These are phyloP conservation scores for Septoria linicola DNA, from an alignment of 2,329 filamentous ascomycete species.

Conservation along the genomic window DNA sequence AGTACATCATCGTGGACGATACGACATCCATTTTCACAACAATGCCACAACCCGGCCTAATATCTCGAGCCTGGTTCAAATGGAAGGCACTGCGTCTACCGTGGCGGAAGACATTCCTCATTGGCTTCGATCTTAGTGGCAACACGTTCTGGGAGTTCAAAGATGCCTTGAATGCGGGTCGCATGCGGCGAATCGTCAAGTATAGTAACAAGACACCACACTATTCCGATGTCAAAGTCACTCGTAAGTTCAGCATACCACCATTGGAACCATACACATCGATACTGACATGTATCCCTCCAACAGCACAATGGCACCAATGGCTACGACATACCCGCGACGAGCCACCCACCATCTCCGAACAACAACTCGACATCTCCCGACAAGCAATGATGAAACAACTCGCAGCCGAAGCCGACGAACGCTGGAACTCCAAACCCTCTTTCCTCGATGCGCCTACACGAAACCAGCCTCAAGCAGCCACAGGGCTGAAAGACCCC, in stretches of 20 bases:
- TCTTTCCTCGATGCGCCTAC: slow-evolving; percentile 59
- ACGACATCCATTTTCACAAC: slow-evolving; percentile 19
- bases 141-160: slow-evolving; percentile 69
- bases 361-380: slow-evolving; percentile 58
- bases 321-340: slow-evolving; percentile 64
- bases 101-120: slow-evolving; percentile 61
- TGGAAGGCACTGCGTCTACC: slow-evolving; percentile 64
- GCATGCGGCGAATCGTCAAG: slow-evolving; percentile 60
- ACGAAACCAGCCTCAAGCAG: slow-evolving; percentile 49
- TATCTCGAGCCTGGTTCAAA: slow-evolving; percentile 56
- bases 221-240: slow-evolving; percentile 60
- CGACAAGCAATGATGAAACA: slow-evolving; percentile 60
- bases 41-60: slow-evolving; percentile 42
- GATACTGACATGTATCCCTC: not conserved
- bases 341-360: slow-evolving; percentile 56
- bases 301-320: slow-evolving; percentile 64
- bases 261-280: not conserved
- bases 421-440: slow-evolving; percentile 60
- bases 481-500: slow-evolving; percentile 46
- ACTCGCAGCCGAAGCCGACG: slow-evolving; percentile 60
- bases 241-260: slow-evolving; percentile 45
- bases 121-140: slow-evolving; percentile 60
- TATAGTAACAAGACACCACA: slow-evolving; percentile 52
- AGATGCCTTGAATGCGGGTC: slow-evolving; percentile 54
- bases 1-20: slow-evolving; percentile 8